Percentiles rank a stretch among this genome's conserved stretches.
phyloP scores from a whole-genome alignment of 805 yeast genomes.

The Cyberlindnera lachancei region DNA sequence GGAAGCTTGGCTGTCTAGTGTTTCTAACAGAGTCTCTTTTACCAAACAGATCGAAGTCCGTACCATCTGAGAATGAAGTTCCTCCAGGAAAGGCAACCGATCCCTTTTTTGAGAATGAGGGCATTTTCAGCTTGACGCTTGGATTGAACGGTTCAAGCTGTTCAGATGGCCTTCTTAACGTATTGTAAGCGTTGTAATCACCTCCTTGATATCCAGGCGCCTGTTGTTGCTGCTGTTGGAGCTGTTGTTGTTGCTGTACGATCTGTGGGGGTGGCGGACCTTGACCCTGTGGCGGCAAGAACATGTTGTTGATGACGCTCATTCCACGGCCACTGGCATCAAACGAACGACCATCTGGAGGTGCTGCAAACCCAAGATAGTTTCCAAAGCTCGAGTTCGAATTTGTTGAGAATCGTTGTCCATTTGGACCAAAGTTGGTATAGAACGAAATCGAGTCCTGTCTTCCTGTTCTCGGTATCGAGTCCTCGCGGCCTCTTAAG shows the following conservation, averaged over 20 bases:
- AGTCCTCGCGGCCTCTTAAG: constrained; percentile 8
- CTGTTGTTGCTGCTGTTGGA: too few relatives aligned
- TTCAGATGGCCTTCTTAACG: constrained; percentile 38
- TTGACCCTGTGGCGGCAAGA: constrained; percentile 15
- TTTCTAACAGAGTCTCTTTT: constrained; percentile 21
- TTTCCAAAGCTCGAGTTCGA: constrained; percentile 22
- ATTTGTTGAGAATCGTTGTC: constrained; percentile 23
- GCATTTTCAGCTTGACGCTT: constrained; percentile 22
- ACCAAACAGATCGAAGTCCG: constrained; percentile 20
- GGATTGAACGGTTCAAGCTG: constrained; percentile 42
- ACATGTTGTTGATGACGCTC: constrained; percentile 21
- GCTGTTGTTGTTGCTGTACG: constrained; percentile 2
- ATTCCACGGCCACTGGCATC: constrained; percentile 21
- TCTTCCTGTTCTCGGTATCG: constrained; percentile 14
- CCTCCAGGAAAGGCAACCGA: constrained; percentile 6
- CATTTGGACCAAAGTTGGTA: constrained; percentile 16
- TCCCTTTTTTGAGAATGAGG: constrained; percentile 18
- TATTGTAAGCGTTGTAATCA: constrained; percentile 21
- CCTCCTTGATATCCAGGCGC: not conserved
- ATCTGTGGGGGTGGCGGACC: constrained; percentile 1
- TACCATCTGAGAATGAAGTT: constrained; percentile 10
- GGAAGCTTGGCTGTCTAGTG: constrained; percentile 21
- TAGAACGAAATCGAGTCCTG: constrained; percentile 23
- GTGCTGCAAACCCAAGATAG: constrained; percentile 8
- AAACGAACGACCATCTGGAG: constrained; percentile 6